These are phyloP conservation scores for Claviceps monticola DNA, from an alignment of 2,329 filamentous ascomycete species.

Conservation along the genomic window DNA sequence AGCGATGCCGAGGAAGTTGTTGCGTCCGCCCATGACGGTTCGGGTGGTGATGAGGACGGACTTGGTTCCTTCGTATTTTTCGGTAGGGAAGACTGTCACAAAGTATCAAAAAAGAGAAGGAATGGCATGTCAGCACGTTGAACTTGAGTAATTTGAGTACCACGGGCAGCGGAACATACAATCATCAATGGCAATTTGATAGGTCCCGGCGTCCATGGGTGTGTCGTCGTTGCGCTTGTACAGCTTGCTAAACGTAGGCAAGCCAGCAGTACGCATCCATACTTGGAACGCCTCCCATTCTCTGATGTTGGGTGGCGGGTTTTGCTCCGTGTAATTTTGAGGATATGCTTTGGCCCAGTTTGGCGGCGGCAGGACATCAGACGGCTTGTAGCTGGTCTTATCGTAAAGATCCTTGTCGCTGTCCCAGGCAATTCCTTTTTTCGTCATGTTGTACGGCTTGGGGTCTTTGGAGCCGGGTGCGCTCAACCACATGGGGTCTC, in stretches of 20 bases:
- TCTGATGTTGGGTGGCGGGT: conserved; percentile 57
- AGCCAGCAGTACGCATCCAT: conserved; percentile 94
- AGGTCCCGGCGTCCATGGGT: conserved; percentile 55
- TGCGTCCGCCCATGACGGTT: conserved; percentile 87
- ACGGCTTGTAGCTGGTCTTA: conserved; percentile 47
- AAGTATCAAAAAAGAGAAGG: neutral
- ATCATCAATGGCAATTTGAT: conserved; percentile 62
- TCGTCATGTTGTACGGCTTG: conserved; percentile 58
- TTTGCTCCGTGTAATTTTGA: conserved; percentile 49
- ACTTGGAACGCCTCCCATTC: conserved; percentile 81
- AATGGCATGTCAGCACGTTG: neutral
- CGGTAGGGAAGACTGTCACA: conserved; percentile 61
- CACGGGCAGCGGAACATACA: conserved; percentile 40
- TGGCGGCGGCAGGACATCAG: conserved; percentile 64
- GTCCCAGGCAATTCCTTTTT: conserved; percentile 71
- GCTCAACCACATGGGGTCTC: conserved; percentile 48
- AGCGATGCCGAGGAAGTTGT: conserved; percentile 90
- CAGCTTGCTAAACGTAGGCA: conserved; percentile 91
- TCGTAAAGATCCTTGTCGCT: conserved; percentile 74
- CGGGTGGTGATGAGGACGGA: conserved; percentile 78
- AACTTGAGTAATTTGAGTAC: too few relatives aligned
- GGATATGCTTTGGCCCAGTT: conserved; percentile 69
- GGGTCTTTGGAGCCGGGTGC: conserved; percentile 19
- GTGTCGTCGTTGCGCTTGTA: conserved; percentile 66
- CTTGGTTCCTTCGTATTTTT: conserved; percentile 72